Evolutionary conservation across 2,329 filamentous ascomycete genomes (phyloP).

Genomic region (Aureobasidium lini): DNA sequence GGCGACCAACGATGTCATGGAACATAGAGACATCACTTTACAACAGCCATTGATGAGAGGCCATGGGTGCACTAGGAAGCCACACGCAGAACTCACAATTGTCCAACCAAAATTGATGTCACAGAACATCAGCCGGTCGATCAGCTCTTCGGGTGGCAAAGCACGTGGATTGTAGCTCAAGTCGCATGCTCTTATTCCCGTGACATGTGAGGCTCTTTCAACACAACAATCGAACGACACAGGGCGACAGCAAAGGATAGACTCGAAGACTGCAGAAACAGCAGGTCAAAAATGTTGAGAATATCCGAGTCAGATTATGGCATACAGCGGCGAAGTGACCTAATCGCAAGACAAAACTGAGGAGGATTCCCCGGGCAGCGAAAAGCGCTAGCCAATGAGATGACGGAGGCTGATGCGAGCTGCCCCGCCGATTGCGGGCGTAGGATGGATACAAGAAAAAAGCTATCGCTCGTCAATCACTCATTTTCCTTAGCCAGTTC

Average conservation of each 20-base stretch:
- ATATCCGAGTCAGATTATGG: neutral
- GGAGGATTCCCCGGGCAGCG: neutral
- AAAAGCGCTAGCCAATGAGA: neutral
- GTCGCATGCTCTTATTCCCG: neutral
- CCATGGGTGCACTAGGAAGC: too few relatives aligned
- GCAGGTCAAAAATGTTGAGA: neutral
- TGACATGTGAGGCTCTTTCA: neutral
- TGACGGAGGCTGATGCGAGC: neutral
- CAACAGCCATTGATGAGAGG: too few relatives aligned
- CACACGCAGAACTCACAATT: too few relatives aligned
- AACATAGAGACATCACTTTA: too few relatives aligned
- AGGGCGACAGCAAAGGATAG: neutral
- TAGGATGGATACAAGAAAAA: neutral
- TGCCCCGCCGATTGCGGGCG: conserved; percentile 8
- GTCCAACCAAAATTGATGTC: too few relatives aligned
- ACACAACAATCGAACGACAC: neutral
- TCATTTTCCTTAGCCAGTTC: neutral
- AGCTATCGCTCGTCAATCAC: neutral
- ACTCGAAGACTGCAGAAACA: neutral
- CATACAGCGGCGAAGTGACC: neutral
- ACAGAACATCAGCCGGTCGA: too few relatives aligned
- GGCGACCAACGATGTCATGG: too few relatives aligned
- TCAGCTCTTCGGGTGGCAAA: too few relatives aligned
- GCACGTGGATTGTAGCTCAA: neutral
- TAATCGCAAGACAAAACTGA: neutral